These are phyloP conservation scores for Yarrowia divulgata DNA, from an alignment of 805 yeast genomes.

Conservation along the genomic window DNA sequence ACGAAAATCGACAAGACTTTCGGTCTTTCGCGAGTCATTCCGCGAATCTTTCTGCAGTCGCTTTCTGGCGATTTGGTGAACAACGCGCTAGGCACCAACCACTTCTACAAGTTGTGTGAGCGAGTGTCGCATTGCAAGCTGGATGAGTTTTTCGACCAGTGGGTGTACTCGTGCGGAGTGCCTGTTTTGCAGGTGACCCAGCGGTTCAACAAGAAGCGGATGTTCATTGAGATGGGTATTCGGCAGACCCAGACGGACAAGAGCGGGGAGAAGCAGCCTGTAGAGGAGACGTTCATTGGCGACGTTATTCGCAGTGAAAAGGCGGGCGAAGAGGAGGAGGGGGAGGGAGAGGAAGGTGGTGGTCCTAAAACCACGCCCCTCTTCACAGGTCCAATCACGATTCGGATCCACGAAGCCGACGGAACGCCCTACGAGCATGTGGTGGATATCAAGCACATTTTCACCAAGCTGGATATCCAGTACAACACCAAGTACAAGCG, in stretches of 20 bases:
- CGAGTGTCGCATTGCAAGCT: constrained; percentile 87
- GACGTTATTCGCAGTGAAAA: constrained; percentile 52
- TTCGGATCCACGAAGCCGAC: constrained; percentile 95
- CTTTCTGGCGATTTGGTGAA: constrained; percentile 92
- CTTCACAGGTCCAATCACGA: constrained; percentile 92
- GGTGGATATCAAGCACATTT: constrained; percentile 84
- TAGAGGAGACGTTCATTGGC: constrained; percentile 50
- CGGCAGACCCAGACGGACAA: constrained; percentile 84
- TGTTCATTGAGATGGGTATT: constrained; percentile 93
- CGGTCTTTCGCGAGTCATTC: constrained; percentile 89
- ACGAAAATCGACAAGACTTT: constrained; percentile 94
- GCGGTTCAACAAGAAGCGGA: constrained; percentile 89
- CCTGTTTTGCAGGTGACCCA: constrained; percentile 91
- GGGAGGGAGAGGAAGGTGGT: constrained; percentile 34
- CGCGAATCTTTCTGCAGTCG: constrained; percentile 89
- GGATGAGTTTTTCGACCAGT: constrained; percentile 85
- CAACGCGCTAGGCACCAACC: constrained; percentile 77
- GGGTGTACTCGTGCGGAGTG: constrained; percentile 90
- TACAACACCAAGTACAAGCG: constrained; percentile 93
- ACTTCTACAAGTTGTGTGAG: constrained; percentile 93
- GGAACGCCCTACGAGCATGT: constrained; percentile 99
- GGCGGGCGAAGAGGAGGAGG: constrained; percentile 33
- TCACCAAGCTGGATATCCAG: constrained; percentile 89
- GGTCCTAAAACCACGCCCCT: constrained; percentile 50
- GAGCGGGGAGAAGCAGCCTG: constrained; percentile 44